Evolutionary conservation across 176 grass and related monocot genomes (phyloP).

Genomic region (Avena eriantha): DNA sequence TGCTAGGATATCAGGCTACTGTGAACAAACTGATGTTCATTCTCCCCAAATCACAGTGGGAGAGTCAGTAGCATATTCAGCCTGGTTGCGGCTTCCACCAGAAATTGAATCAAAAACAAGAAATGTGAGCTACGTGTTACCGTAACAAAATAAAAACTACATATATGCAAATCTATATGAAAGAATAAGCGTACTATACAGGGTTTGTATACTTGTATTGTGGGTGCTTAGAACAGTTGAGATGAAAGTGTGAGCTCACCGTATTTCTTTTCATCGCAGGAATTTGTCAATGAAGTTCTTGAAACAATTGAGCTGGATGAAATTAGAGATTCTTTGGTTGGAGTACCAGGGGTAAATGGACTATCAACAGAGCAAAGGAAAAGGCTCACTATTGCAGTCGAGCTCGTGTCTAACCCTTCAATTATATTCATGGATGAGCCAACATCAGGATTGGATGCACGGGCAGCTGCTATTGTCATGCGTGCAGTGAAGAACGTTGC

Average conservation of each 20-base stretch:
- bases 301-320: slow-evolving; percentile 81
- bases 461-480: slow-evolving; percentile 77
- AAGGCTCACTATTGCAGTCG: slow-evolving; percentile 71
- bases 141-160: not conserved
- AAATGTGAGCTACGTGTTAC: slow-evolving; percentile 50
- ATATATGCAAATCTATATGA: not conserved
- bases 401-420: slow-evolving; percentile 82
- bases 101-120: slow-evolving; percentile 61
- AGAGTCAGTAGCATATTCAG: slow-evolving; percentile 78
- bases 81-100: slow-evolving; percentile 69
- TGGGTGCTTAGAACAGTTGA: not conserved
- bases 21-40: slow-evolving; percentile 77
- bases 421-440: slow-evolving; percentile 90
- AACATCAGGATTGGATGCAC: slow-evolving; percentile 74
- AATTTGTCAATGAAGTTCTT: slow-evolving; percentile 79
- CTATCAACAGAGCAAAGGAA: slow-evolving; percentile 76
- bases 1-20: slow-evolving; percentile 83
- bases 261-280: slow-evolving; percentile 37
- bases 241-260: not conserved
- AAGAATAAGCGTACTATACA: not conserved
- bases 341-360: slow-evolving; percentile 60
- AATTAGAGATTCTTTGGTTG: slow-evolving; percentile 73
- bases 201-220: not conserved
- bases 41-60: slow-evolving; percentile 76
- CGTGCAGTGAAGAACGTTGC: slow-evolving; percentile 71